These are phyloP conservation scores for Wickerhamomyces subpelliculosus DNA, from an alignment of 805 yeast genomes.

Conservation along the genomic window DNA sequence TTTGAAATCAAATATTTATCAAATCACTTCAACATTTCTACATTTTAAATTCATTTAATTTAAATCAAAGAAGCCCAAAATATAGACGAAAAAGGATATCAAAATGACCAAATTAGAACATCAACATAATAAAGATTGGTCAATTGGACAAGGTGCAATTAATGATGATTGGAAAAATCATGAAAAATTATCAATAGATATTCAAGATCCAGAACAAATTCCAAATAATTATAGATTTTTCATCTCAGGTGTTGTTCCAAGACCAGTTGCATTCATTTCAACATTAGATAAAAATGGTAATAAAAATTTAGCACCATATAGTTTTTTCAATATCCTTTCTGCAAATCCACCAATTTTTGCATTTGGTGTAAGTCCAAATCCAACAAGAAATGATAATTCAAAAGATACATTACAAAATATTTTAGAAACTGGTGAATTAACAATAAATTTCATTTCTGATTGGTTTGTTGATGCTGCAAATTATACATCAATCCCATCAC, in stretches of 20 bases:
- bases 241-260: constrained; percentile 47
- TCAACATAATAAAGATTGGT: not conserved
- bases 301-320: constrained; percentile 53
- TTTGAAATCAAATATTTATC: too few relatives aligned
- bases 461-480: constrained; percentile 65
- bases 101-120: not conserved
- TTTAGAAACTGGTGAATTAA: constrained; percentile 43
- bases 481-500: constrained; percentile 38
- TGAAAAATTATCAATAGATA: constrained; percentile 43
- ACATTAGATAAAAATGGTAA: constrained; percentile 37
- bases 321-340: constrained; percentile 41
- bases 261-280: constrained; percentile 56
- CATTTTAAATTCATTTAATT: too few relatives aligned
- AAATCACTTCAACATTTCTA: too few relatives aligned
- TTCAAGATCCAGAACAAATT: constrained; percentile 15
- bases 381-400: constrained; percentile 11
- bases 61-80: too few relatives aligned
- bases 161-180: constrained; percentile 7
- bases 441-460: constrained; percentile 52
- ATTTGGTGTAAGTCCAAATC: constrained; percentile 39
- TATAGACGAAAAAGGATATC: not conserved
- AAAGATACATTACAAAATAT: constrained; percentile 48
- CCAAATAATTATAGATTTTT: constrained; percentile 44
- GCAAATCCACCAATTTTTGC: constrained; percentile 55
- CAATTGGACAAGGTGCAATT: not conserved